Conservation (phyloP, 768 basidiomycete species). For the Kwoniella heveanensis region DNA sequence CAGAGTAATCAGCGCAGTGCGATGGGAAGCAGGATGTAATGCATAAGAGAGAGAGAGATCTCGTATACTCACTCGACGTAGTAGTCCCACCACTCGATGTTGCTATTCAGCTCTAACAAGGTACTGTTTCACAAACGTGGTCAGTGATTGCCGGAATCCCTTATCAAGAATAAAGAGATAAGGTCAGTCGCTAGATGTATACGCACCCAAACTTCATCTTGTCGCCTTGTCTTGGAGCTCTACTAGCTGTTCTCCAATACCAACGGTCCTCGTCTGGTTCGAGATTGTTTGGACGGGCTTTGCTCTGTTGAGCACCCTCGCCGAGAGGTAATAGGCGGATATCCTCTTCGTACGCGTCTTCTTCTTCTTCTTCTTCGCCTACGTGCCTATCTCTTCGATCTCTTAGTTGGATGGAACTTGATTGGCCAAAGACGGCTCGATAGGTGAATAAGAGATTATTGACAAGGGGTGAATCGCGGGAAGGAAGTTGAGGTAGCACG, state of each 20-base stretch:
- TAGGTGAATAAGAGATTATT: neutral
- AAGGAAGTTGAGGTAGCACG: conserved; percentile 17
- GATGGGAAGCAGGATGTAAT: neutral
- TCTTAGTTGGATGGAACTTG: neutral
- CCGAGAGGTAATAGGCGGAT: conserved; percentile 21
- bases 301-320: conserved; percentile 2
- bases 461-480: neutral
- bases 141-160: too few species aligned
- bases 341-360: conserved; percentile 12
- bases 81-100: conserved; percentile 56
- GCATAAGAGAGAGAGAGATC: neutral
- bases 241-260: conserved; percentile 34
- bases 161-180: too few species aligned
- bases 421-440: conserved; percentile 1
- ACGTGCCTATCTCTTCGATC: neutral
- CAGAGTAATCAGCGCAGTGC: neutral
- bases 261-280: conserved; percentile 14
- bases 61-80: conserved; percentile 54
- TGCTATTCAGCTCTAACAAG: conserved; percentile 56
- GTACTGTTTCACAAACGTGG: conserved; percentile 36
- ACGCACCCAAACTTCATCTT: conserved; percentile 56
- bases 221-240: conserved; percentile 38
- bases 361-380: neutral
- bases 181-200: neutral
- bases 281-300: too few species aligned